Conservation (phyloP, 139 green algal genomes). For the Chlorella vulgaris region DNA sequence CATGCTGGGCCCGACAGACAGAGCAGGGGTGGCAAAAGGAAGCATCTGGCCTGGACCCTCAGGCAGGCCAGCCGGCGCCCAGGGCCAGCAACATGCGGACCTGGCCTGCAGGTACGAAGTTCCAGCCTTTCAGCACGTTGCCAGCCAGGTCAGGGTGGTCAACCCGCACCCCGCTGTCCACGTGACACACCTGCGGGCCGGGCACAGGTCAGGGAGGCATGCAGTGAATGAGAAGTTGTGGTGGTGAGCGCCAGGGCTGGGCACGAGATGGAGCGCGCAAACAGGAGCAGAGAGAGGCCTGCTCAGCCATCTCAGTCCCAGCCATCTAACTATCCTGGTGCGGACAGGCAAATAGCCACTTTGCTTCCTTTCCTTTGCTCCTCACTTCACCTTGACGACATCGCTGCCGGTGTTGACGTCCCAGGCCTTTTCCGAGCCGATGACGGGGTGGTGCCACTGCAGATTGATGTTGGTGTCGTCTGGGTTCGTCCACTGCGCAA, state of each 20-base stretch:
- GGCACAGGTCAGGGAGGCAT: not conserved
- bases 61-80: too few relatives aligned
- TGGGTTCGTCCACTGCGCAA: constrained; percentile 2
- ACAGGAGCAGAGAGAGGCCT: too few relatives aligned
- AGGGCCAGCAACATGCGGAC: too few relatives aligned
- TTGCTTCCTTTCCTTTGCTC: not conserved
- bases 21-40: too few relatives aligned
- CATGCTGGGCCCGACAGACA: too few relatives aligned
- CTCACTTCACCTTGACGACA: constrained; percentile 51
- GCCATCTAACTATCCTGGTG: not conserved
- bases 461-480: constrained; percentile 25
- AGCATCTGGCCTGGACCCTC: too few relatives aligned
- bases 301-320: too few relatives aligned
- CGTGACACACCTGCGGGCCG: constrained; percentile 18
- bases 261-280: not conserved
- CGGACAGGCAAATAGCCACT: not conserved
- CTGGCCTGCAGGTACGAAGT: constrained; percentile 28
- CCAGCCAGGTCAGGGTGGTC: constrained; percentile 28
- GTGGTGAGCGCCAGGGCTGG: not conserved
- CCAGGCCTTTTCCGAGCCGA: constrained; percentile 33
- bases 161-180: constrained; percentile 29
- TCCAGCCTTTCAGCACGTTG: constrained; percentile 28
- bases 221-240: not conserved
- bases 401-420: constrained; percentile 19
- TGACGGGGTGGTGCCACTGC: constrained; percentile 47